A percentile compares a stretch with the other conserved stretches of the same genome.
Conservation (phyloP, 768 basidiomycete genomes). For the Lepiota subincarnata region DNA sequence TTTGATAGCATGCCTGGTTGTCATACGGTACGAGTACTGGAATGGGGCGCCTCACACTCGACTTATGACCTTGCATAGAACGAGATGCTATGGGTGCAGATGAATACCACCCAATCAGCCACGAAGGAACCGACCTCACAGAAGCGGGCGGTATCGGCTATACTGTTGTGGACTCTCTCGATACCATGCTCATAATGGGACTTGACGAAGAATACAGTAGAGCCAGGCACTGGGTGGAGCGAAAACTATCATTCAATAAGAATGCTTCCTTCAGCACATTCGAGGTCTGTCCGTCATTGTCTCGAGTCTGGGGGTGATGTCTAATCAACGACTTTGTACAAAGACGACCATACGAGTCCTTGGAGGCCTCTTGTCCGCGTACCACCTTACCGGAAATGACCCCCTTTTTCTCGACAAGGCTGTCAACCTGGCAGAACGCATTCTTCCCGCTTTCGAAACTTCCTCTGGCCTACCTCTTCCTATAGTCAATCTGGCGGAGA, state of each 20-base stretch:
- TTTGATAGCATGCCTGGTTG: conserved; percentile 70
- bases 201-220: conserved; percentile 73
- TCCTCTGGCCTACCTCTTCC: conserved; percentile 79
- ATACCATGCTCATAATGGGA: conserved; percentile 85
- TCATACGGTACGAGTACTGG: conserved; percentile 61
- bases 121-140: conserved; percentile 74
- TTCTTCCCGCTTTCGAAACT: conserved; percentile 80
- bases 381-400: conserved; percentile 71
- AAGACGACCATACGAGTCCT: conserved; percentile 91
- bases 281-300: conserved; percentile 52
- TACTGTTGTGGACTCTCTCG: conserved; percentile 83
- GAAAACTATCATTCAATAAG: conserved; percentile 67
- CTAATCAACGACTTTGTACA: neutral
- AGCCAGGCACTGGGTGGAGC: conserved; percentile 73
- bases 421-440: conserved; percentile 78
- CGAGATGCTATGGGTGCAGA: conserved; percentile 88
- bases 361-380: conserved; percentile 85
- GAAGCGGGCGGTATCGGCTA: conserved; percentile 81
- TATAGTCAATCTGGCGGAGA: conserved; percentile 64
- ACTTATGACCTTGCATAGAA: conserved; percentile 41
- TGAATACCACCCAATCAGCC: conserved; percentile 85
- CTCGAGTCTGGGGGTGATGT: neutral
- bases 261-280: conserved; percentile 85
- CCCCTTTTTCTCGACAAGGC: conserved; percentile 72
- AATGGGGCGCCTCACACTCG: neutral